Evolutionary conservation across 2,329 filamentous ascomycete species (phyloP).

Genomic region (Penicillium sp.): DNA sequence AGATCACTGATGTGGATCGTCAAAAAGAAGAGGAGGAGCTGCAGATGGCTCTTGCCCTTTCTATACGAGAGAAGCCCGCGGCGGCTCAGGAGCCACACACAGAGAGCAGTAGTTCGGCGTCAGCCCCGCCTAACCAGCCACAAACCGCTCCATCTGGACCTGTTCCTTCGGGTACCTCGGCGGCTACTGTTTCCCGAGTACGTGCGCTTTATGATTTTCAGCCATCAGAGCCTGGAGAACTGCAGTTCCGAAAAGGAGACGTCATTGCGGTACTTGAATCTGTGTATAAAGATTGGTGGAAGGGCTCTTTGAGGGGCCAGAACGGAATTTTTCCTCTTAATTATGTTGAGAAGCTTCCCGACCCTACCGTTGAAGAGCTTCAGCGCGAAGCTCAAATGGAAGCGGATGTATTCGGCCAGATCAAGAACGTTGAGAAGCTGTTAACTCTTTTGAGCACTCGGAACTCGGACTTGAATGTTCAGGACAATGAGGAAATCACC

Average conservation of each 20-base stretch:
- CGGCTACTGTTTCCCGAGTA: slow-evolving; percentile 93
- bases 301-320: slow-evolving; percentile 89
- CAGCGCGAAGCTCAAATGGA: slow-evolving; percentile 97
- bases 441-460: slow-evolving; percentile 90
- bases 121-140: slow-evolving; percentile 41
- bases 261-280: slow-evolving; percentile 97
- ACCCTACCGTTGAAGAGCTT: slow-evolving; percentile 91
- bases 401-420: slow-evolving; percentile 75
- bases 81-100: slow-evolving; percentile 42
- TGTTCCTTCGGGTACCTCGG: slow-evolving; percentile 82
- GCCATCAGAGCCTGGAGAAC: slow-evolving; percentile 89
- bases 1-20: slow-evolving; percentile 86
- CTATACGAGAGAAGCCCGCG: slow-evolving; percentile 79
- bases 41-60: slow-evolving; percentile 92
- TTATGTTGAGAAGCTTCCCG: slow-evolving; percentile 96
- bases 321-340: slow-evolving; percentile 98
- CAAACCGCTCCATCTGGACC: slow-evolving; percentile 57
- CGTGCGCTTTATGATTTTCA: slow-evolving; percentile 93
- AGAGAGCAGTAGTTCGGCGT: slow-evolving; percentile 41
- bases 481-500: slow-evolving; percentile 97
- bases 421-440: slow-evolving; percentile 79
- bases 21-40: slow-evolving; percentile 97
- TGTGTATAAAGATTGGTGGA: slow-evolving; percentile 99
- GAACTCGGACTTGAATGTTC: slow-evolving; percentile 75
- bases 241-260: slow-evolving; percentile 96